Evolutionary conservation across 768 basidiomycete species (phyloP).

Genomic region (Xanthoconium purpureum): DNA sequence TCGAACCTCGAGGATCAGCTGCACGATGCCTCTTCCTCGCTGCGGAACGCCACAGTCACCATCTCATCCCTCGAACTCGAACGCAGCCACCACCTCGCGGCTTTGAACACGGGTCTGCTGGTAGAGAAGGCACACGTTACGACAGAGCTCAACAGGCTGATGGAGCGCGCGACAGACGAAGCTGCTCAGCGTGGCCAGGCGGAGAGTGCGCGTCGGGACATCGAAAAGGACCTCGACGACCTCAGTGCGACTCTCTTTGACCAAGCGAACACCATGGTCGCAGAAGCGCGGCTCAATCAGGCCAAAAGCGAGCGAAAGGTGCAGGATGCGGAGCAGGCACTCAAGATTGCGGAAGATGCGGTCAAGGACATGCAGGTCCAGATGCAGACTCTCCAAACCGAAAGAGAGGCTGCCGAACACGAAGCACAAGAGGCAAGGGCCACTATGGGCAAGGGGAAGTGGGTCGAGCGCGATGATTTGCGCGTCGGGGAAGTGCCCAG

Average conservation of each 20-base stretch:
- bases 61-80: slow-evolving; percentile 82
- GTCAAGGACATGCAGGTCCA: slow-evolving; percentile 81
- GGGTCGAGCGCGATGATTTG: slow-evolving; percentile 43
- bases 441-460: slow-evolving; percentile 68
- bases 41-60: slow-evolving; percentile 59
- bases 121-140: slow-evolving; percentile 93
- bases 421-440: slow-evolving; percentile 47
- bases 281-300: slow-evolving; percentile 71
- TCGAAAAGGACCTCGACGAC: slow-evolving; percentile 94
- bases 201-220: slow-evolving; percentile 73
- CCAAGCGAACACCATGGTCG: slow-evolving; percentile 98
- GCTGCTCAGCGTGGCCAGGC: slow-evolving; percentile 88
- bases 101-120: slow-evolving; percentile 84
- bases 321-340: slow-evolving; percentile 69
- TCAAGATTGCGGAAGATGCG: slow-evolving; percentile 83
- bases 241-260: slow-evolving; percentile 87
- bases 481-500: slow-evolving; percentile 29
- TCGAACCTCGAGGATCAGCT: slow-evolving; percentile 91
- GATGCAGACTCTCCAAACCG: slow-evolving; percentile 70
- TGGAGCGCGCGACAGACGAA: slow-evolving; percentile 94
- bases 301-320: slow-evolving; percentile 73
- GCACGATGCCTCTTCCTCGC: slow-evolving; percentile 58
- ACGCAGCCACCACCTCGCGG: slow-evolving; percentile 81
- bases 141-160: slow-evolving; percentile 85
- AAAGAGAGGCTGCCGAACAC: slow-evolving; percentile 61